These are phyloP conservation scores for Solanum dulcamara DNA, from an alignment of 257 asterid species.

Conservation along the genomic window DNA sequence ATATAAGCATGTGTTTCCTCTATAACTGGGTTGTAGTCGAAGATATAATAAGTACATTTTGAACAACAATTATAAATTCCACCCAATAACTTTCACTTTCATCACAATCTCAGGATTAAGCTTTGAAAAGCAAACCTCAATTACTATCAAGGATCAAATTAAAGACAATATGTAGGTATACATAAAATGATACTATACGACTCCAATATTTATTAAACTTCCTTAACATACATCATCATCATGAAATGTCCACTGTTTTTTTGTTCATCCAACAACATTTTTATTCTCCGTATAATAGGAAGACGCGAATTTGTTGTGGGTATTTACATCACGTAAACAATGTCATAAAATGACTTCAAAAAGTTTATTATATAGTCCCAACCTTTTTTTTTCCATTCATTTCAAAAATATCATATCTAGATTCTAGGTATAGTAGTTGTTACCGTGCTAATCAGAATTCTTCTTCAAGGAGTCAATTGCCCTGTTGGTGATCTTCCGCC, in stretches of 20 bases:
- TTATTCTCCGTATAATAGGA: neutral
- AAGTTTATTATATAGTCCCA: no score
- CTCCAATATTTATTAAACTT: neutral
- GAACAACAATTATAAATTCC: neutral
- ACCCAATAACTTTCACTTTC: neutral
- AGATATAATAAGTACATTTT: neutral
- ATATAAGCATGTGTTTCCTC: no score
- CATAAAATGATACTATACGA: neutral
- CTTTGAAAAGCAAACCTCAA: neutral
- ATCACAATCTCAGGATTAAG: neutral
- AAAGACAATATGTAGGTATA: neutral
- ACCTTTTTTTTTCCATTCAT: neutral
- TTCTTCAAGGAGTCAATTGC: neutral
- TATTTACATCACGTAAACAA: neutral
- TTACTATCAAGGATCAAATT: neutral
- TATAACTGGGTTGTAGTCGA: neutral
- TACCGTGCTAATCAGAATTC: neutral
- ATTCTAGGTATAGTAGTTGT: neutral
- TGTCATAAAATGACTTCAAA: neutral
- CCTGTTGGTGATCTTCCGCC: neutral
- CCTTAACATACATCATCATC: neutral
- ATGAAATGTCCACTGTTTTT: no score
- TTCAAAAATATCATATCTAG: neutral
- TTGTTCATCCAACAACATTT: no score
- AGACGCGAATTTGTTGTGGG: neutral